Evolutionary conservation across 495 filamentous ascomycete genomes (phyloP), one percentile per base, ranked within the genome.

Genomic region (Podospora fimiseda): DNA sequence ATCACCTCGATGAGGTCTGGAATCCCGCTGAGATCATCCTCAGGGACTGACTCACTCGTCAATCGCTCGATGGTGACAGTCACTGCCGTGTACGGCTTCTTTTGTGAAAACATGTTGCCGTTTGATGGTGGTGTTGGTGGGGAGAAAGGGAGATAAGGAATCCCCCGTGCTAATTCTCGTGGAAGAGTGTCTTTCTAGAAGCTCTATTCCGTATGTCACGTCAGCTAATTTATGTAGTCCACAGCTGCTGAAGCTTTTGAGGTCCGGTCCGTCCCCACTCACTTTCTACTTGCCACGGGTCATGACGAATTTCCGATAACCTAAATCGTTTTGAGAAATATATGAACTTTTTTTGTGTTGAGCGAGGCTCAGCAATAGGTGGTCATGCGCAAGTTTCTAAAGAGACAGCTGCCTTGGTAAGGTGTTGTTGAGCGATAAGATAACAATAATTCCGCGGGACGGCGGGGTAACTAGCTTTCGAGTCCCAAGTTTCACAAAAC

Each of bases 1-100:
- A 99, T 84, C 44, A 90, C 88, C 69, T 99, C 94, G 55, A 97
- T 85, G 20, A 99, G 80, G 63, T 97, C 92, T 40, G 90, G 85
- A 48, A 99, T 89, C 13, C 94, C 94, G 57, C 88, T 84, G 27
- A 90, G 77, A 60, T 97, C 94, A 68, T 97, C 86, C 56, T 92
- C 85, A 48, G 92, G 87, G 70, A 88, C 90, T 59, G 86, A 77
- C 70, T 96, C 91, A 65, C 88, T 86, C 9, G 90, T 96, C 49
- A 97, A 80, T 41, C 84, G 82, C 65, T 97, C 92, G 56, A 99
- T 84, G 49, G 88, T 87, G n/a, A 95, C 94, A 18, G 92, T 94
- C 56, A 97, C 83, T 9, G 94, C 89, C 50, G 94, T 85, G 67
- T 90, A 97, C 0, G 94, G 91, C 70, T 97, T 96, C 75, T 89